Evolutionary conservation across 306 rosid species (phyloP), one percentile per base, ranked within the genome.

Genomic region (Vicia faba): DNA sequence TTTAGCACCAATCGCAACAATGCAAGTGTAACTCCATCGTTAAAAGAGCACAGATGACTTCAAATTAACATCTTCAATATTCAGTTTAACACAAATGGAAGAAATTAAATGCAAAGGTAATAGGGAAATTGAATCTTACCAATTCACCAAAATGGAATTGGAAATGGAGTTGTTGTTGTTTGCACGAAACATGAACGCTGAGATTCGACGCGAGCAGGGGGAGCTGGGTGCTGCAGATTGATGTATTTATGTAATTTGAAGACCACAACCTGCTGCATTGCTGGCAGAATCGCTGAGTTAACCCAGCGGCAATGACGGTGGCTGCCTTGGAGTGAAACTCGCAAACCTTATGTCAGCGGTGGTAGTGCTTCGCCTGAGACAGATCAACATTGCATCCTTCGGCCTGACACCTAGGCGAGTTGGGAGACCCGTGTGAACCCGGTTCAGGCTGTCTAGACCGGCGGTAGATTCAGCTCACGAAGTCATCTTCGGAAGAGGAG

Each of bases 201-300:
- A n/a, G n/a, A n/a, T n/a, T n/a, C n/a, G n/a, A n/a, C n/a, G n/a
- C n/a, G n/a, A n/a, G n/a, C n/a, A n/a, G n/a, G n/a, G n/a, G n/a
- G n/a, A n/a, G n/a, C n/a, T n/a, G n/a, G n/a, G n/a, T n/a, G n/a
- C n/a, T n/a, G n/a, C n/a, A n/a, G n/a, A n/a, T n/a, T n/a, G n/a
- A n/a, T n/a, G 58, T 29, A 60, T 25, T 68, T 16, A 5, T 4
- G 87, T 72, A 70, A 60, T 35, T 67, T 20, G 0, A 16, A 16
- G 13, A 56, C 23, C 1, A 63, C 66, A 73, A 92, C 98, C 98
- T 92, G 98, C 98, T 92, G 69, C 98, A 92, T 83, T 92, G 98
- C 71, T 92, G 98, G 86, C 98, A 92, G 84, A 92, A 92, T 60
- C 98, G 92, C 89, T 92, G 98, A 78, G 98, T 92, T 84, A 92